Conservation (phyloP, 2,329 filamentous ascomycete species). For the Endoconidiophora laricicola region DNA sequence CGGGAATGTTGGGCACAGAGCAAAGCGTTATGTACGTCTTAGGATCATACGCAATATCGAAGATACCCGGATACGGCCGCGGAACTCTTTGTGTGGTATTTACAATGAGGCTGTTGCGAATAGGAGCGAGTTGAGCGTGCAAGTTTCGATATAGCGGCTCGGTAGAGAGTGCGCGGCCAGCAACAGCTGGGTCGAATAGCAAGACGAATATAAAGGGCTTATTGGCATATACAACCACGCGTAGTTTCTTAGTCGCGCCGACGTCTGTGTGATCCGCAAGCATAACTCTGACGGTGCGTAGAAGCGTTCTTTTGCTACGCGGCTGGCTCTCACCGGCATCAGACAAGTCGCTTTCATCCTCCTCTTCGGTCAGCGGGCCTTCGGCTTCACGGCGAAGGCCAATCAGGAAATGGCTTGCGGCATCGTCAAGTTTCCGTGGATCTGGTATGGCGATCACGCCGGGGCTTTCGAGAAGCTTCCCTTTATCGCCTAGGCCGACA, state of each 20-base stretch:
- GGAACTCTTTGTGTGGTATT: conserved; percentile 41
- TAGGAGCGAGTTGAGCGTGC: conserved; percentile 42
- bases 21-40: conserved; percentile 38
- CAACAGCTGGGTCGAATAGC: conserved; percentile 41
- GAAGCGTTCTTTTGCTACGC: conserved; percentile 15
- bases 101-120: conserved; percentile 37
- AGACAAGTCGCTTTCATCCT: conserved; percentile 19
- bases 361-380: conserved; percentile 22
- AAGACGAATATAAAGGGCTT: conserved; percentile 65
- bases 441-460: background rate
- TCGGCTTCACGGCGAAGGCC: conserved; percentile 51
- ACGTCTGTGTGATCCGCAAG: conserved; percentile 31
- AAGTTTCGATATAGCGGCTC: conserved; percentile 41
- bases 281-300: conserved; percentile 18
- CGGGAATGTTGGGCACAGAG: conserved; percentile 51
- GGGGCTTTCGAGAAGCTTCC: background rate
- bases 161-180: conserved; percentile 40
- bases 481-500: conserved; percentile 2
- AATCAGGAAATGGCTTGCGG: conserved; percentile 41
- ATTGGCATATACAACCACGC: conserved; percentile 57
- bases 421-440: conserved; percentile 11
- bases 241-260: conserved; percentile 27
- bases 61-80: conserved; percentile 34
- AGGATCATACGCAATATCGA: conserved; percentile 46
- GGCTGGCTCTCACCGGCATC: conserved; percentile 29